Conservation (phyloP, 768 basidiomycete species). For the Psilocybe azurescens region DNA sequence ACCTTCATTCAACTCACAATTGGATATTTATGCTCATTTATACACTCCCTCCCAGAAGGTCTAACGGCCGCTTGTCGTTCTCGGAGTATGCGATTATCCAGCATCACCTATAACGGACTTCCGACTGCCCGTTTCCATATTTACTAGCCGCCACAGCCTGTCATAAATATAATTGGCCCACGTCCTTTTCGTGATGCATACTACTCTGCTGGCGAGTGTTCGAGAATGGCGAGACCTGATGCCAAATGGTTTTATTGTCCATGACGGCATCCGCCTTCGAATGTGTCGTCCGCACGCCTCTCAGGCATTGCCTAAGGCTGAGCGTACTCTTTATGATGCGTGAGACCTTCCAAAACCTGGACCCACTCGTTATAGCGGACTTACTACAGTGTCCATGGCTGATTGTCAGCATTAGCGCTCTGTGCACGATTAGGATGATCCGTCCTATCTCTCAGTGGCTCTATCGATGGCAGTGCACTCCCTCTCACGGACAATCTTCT, state of each 20-base stretch:
- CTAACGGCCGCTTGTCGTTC: not conserved
- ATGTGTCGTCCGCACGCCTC: not conserved
- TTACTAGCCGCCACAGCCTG: not conserved
- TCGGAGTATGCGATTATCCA: not conserved
- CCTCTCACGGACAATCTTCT: constrained; percentile 7
- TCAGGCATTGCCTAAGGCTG: not conserved
- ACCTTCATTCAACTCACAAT: not conserved
- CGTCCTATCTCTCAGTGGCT: constrained; percentile 7
- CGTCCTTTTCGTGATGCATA: not conserved
- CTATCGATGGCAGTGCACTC: not conserved
- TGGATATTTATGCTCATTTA: not conserved
- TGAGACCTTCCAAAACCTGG: not conserved
- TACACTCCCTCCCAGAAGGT: not conserved
- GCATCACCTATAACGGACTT: not conserved
- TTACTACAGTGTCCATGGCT: not conserved
- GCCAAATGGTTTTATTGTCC: not conserved
- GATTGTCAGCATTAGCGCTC: not conserved
- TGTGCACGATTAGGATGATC: not conserved
- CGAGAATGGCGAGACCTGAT: not conserved
- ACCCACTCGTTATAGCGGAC: not conserved
- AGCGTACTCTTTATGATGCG: not conserved
- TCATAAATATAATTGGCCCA: not conserved
- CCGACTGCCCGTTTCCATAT: not conserved
- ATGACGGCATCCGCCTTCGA: not conserved
- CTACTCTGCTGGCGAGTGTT: not conserved